Percentiles rank a stretch among this genome's conserved stretches.
Conservation (phyloP, 2,329 filamentous ascomycete species). For the Niveomyces coronatus region DNA sequence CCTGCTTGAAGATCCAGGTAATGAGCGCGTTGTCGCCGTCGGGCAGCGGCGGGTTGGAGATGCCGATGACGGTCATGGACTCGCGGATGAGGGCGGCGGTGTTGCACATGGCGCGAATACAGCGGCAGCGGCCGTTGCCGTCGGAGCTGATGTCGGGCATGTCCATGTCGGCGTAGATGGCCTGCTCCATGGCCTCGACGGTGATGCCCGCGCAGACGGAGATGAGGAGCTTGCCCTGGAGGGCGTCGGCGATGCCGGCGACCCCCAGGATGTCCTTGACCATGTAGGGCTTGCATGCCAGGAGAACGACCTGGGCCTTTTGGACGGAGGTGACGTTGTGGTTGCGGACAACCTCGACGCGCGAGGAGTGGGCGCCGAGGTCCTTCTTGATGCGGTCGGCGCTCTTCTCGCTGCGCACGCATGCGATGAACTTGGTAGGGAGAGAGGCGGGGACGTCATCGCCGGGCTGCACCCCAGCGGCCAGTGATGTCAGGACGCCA, state of each 20-base stretch:
- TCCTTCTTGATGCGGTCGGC: conserved; percentile 58
- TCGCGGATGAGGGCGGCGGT: conserved; percentile 70
- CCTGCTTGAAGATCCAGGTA: conserved; percentile 66
- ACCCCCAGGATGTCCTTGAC: conserved; percentile 57
- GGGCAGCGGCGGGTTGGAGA: conserved; percentile 46
- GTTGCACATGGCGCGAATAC: conserved; percentile 79
- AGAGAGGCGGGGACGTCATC: conserved; percentile 45
- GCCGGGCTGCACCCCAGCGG: conserved; percentile 34
- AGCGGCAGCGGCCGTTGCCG: conserved; percentile 42
- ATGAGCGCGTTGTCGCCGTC: conserved; percentile 45
- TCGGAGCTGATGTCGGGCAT: conserved; percentile 36
- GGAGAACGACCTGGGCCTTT: conserved; percentile 61
- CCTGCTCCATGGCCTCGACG: conserved; percentile 53
- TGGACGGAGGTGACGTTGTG: conserved; percentile 59
- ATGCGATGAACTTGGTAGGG: conserved; percentile 70
- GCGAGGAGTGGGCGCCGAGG: conserved; percentile 51
- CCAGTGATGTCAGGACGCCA: conserved; percentile 65
- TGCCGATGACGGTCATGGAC: conserved; percentile 72
- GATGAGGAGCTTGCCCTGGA: conserved; percentile 71
- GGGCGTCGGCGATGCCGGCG: conserved; percentile 59
- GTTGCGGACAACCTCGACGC: conserved; percentile 58
- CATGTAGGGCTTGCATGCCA: conserved; percentile 74
- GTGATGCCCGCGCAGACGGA: conserved; percentile 72
- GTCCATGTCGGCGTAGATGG: conserved; percentile 47
- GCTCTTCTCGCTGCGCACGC: conserved; percentile 60